Percentiles rank a stretch among this genome's conserved stretches.
These are phyloP conservation scores for Leccinellum luteum DNA, from an alignment of 768 basidiomycete genomes.

Conservation along the genomic window DNA sequence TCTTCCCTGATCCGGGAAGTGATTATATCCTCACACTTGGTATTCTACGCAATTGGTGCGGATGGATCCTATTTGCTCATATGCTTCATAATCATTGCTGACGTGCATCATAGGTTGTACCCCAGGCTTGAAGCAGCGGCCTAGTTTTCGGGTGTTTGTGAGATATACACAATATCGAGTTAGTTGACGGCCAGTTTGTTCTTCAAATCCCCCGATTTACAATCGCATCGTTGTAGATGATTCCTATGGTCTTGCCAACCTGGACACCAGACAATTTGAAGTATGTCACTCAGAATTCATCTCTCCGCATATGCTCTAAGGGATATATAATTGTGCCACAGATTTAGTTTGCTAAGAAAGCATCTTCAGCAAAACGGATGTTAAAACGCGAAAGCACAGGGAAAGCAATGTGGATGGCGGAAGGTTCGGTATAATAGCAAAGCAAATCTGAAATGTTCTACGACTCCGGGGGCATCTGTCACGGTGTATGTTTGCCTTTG, in stretches of 20 bases:
- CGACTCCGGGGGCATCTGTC: background rate
- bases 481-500: slow-evolving; percentile 2
- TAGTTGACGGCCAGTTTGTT: background rate
- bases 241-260: background rate
- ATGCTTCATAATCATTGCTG: background rate
- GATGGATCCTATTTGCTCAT: no score
- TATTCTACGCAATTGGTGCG: no score
- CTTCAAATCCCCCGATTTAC: background rate
- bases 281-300: background rate
- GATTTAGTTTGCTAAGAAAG: background rate
- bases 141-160: background rate
- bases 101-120: background rate
- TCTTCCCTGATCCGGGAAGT: no score
- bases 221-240: background rate
- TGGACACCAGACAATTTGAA: background rate
- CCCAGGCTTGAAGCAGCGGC: no score
- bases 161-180: background rate
- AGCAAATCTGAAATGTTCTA: background rate
- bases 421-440: background rate
- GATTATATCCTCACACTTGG: no score
- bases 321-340: background rate
- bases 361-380: background rate
- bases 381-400: background rate
- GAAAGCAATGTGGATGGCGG: background rate
- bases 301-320: background rate